Conservation (phyloP, 2,329 filamentous ascomycete species). For the Ascochyta viciae-villosae region DNA sequence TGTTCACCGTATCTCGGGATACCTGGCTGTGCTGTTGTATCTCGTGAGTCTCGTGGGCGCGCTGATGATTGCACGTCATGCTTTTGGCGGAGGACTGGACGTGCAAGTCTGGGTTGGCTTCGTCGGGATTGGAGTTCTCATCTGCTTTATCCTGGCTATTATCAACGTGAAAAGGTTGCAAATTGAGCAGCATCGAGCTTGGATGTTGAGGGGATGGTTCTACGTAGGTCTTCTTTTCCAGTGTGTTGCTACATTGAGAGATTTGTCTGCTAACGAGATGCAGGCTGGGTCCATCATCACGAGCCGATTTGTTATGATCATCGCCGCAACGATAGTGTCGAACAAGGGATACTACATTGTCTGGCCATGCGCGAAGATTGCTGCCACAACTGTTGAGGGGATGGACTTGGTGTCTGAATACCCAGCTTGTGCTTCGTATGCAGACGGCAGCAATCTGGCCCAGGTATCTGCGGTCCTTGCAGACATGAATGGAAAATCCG, state of each 20-base stretch:
- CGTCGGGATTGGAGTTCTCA: constrained; percentile 55
- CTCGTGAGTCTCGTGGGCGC: constrained; percentile 57
- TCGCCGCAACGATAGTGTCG: constrained; percentile 52
- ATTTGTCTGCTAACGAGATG: constrained; percentile 1
- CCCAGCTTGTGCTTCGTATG: constrained; percentile 55
- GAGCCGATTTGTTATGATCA: constrained; percentile 57
- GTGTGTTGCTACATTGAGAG: no score
- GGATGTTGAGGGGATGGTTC: constrained; percentile 43
- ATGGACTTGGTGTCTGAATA: constrained; percentile 41
- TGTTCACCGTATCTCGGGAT: constrained; percentile 68
- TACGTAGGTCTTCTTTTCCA: constrained; percentile 21
- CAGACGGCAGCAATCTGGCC: constrained; percentile 39
- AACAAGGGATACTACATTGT: constrained; percentile 45
- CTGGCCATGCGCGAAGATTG: constrained; percentile 59
- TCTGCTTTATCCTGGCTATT: constrained; percentile 56
- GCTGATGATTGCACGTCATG: constrained; percentile 59
- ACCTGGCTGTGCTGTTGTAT: constrained; percentile 60
- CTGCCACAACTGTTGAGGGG: constrained; percentile 40
- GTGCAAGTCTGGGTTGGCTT: constrained; percentile 56
- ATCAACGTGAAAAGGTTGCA: constrained; percentile 66
- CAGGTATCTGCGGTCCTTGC: constrained; percentile 33
- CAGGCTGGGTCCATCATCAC: constrained; percentile 62
- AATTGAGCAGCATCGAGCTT: constrained; percentile 53
- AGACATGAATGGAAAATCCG: constrained; percentile 28
- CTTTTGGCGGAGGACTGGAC: constrained; percentile 63